A percentile compares a stretch with the other conserved stretches of the same genome.
Conservation (phyloP, 768 basidiomycete species). For the Tylopilus balloui region DNA sequence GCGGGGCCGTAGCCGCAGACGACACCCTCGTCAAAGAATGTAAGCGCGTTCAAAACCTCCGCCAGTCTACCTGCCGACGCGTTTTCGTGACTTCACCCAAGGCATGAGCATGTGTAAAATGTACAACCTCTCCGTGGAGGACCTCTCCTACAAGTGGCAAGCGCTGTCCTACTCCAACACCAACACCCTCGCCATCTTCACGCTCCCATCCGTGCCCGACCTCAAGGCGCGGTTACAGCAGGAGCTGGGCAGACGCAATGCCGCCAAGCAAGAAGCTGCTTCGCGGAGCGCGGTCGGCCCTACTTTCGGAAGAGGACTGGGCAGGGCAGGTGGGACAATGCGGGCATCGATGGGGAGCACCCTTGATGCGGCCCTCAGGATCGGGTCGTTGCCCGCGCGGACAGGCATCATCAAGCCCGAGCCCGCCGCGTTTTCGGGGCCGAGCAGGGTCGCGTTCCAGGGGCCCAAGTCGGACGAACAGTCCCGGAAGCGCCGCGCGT, state of each 20-base stretch:
- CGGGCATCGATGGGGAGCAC: neutral
- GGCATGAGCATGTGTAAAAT: constrained; percentile 62
- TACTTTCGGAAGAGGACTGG: constrained; percentile 12
- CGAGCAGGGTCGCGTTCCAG: constrained; percentile 29
- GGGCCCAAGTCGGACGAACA: constrained; percentile 30
- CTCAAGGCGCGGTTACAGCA: constrained; percentile 43
- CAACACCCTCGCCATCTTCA: constrained; percentile 43
- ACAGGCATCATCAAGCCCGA: constrained; percentile 18
- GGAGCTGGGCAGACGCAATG: constrained; percentile 24
- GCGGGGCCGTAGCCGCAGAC: constrained; percentile 33
- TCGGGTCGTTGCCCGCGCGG: constrained; percentile 2
- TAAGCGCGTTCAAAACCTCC: constrained; percentile 24
- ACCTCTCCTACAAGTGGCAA: constrained; percentile 67
- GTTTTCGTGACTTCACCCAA: constrained; percentile 26
- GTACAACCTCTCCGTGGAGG: constrained; percentile 49
- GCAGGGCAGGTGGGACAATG: neutral
- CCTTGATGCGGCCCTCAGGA: constrained; percentile 18
- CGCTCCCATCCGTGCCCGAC: constrained; percentile 43
- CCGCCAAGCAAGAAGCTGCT: constrained; percentile 32
- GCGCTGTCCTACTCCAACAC: constrained; percentile 37
- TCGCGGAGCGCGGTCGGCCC: constrained; percentile 17
- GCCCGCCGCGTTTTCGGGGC: constrained; percentile 15
- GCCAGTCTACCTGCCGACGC: constrained; percentile 8
- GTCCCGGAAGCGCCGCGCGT: constrained; percentile 45
- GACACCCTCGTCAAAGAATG: constrained; percentile 51